These are phyloP conservation scores for Galeopsis tetrahit DNA, from an alignment of 257 asterid species.

Conservation along the genomic window DNA sequence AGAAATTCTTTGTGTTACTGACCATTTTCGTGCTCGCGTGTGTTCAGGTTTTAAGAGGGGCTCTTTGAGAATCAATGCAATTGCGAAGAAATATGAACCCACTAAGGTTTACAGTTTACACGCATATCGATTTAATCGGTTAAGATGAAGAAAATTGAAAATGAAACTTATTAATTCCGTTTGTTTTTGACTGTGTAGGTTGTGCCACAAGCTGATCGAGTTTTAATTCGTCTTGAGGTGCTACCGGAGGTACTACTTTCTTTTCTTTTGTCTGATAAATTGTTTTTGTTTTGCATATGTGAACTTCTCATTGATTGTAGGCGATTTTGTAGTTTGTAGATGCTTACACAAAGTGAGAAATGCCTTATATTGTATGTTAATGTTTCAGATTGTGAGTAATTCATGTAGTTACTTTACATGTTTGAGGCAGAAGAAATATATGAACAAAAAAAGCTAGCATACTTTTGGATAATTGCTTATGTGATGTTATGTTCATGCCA, in stretches of 20 bases:
- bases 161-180: background rate
- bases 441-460: background rate
- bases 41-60: constrained; percentile 47
- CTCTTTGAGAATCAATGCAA: constrained; percentile 63
- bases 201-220: constrained; percentile 35
- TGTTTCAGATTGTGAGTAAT: background rate
- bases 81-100: constrained; percentile 73
- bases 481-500: background rate
- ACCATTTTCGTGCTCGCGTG: background rate
- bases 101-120: constrained; percentile 56
- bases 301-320: background rate
- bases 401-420: background rate
- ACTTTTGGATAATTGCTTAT: background rate
- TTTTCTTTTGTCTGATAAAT: background rate
- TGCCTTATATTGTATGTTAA: too few species aligned
- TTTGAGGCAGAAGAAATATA: background rate
- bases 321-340: background rate
- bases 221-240: constrained; percentile 32
- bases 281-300: background rate
- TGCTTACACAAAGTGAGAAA: background rate
- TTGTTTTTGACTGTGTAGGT: constrained; percentile 20
- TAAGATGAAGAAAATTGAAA: background rate
- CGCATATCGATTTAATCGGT: background rate
- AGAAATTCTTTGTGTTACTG: background rate
- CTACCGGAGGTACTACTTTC: constrained; percentile 11